Conservation (phyloP, 148 eudicot species). For the Amaranthus cruentus region DNA sequence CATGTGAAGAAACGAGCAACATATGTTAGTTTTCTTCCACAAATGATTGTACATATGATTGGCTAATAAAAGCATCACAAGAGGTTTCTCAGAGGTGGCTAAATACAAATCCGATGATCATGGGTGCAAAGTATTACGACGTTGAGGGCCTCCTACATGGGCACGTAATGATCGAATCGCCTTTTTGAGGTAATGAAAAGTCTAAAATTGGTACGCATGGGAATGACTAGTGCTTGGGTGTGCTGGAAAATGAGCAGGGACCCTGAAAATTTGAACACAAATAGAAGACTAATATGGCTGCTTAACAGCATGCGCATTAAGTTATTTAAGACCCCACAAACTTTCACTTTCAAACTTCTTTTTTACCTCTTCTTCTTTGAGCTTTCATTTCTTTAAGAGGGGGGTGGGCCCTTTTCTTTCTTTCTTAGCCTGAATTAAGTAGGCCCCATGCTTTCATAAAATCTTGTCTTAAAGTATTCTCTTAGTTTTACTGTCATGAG, state of each 20-base stretch:
- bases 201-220: constrained; percentile 40
- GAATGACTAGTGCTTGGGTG: constrained; percentile 29
- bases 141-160: constrained; percentile 13
- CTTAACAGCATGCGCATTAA: constrained; percentile 54
- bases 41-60: constrained; percentile 22
- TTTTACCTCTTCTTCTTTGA: constrained; percentile 28
- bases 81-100: background rate
- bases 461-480: constrained; percentile 23
- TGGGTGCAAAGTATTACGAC: background rate
- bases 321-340: constrained; percentile 45
- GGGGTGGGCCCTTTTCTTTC: background rate
- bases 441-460: constrained; percentile 18
- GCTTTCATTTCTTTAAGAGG: constrained; percentile 25
- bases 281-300: constrained; percentile 9
- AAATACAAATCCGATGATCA: background rate
- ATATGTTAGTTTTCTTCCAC: background rate
- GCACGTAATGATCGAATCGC: constrained; percentile 36
- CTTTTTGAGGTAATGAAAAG: constrained; percentile 30
- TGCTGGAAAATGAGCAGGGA: constrained; percentile 14
- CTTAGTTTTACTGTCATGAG: constrained; percentile 22
- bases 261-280: too few species aligned
- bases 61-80: constrained; percentile 16
- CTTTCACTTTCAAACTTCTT: constrained; percentile 13
- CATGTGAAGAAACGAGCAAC: too few species aligned
- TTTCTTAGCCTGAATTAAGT: constrained; percentile 9